Evolutionary conservation across 352 stramenopile species (phyloP).

Genomic region (Globisporangium irregulare): DNA sequence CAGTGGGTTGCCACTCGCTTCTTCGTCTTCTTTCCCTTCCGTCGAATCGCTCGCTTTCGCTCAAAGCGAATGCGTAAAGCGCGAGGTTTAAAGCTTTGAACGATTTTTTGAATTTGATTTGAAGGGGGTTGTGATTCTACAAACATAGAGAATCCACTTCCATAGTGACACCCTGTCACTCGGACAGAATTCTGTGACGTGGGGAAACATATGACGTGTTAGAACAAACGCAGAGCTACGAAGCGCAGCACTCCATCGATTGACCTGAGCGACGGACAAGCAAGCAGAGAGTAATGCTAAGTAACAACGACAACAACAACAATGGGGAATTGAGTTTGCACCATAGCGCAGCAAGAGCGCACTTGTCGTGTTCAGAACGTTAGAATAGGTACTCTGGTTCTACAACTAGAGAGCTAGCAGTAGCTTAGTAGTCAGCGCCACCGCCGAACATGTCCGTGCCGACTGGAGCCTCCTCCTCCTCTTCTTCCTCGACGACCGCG

Average conservation of each 20-base stretch:
- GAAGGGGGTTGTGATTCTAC: neutral
- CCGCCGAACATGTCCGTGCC: conserved; percentile 88
- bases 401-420: neutral
- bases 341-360: conserved; percentile 9
- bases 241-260: neutral
- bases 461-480: conserved; percentile 79
- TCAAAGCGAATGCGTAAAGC: neutral
- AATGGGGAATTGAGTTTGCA: conserved; percentile 8
- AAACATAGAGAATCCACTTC: conserved; percentile 2
- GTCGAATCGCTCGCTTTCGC: conserved; percentile 1
- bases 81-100: conserved; percentile 15
- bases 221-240: neutral
- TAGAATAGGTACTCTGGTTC: conserved; percentile 6
- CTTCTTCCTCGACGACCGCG: conserved; percentile 64
- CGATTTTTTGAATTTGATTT: conserved; percentile 14
- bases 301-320: neutral
- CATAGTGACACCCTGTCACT: neutral
- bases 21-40: neutral
- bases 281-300: neutral
- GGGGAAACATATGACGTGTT: too few species aligned
- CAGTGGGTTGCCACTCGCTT: neutral
- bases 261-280: neutral
- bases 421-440: conserved; percentile 66
- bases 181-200: too few species aligned
- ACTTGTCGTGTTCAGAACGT: conserved; percentile 19